Percentiles rank a stretch among this genome's conserved stretches.
These are phyloP conservation scores for Jasminum sambac DNA, from an alignment of 257 asterid genomes.

Conservation along the genomic window DNA sequence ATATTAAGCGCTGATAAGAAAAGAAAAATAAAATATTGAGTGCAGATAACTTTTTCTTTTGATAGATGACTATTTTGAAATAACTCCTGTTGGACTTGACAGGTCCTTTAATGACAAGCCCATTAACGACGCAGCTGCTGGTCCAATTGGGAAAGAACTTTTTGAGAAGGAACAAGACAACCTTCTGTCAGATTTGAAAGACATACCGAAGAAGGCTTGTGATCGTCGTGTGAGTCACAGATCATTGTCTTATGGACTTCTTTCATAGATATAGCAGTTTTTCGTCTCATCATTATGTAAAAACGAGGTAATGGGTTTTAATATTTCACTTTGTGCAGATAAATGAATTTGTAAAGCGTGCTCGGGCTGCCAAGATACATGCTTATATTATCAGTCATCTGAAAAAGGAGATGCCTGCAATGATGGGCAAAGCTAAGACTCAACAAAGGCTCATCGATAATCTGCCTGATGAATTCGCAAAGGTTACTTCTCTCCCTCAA, in stretches of 20 bases:
- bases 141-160: constrained; percentile 84
- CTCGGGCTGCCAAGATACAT: constrained; percentile 96
- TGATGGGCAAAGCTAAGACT: constrained; percentile 94
- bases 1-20: not conserved
- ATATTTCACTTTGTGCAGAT: constrained; percentile 46
- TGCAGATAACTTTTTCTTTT: not conserved
- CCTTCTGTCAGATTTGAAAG: constrained; percentile 71
- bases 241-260: not conserved
- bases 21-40: too few relatives aligned
- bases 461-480: constrained; percentile 67
- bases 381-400: constrained; percentile 86
- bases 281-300: not conserved
- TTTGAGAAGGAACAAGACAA: constrained; percentile 95
- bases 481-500: constrained; percentile 42
- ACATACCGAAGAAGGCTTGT: constrained; percentile 94
- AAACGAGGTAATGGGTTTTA: not conserved
- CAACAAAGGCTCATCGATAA: constrained; percentile 91
- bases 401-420: constrained; percentile 90
- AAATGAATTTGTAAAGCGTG: constrained; percentile 92
- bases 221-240: constrained; percentile 76
- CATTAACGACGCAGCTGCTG: constrained; percentile 61
- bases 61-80: not conserved
- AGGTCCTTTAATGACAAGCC: constrained; percentile 95
- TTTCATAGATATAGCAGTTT: constrained; percentile 4
- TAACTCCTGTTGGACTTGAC: constrained; percentile 13